Base-by-base conservation (phyloP, 352 stramenopile species). In the Phytophthora cactorum region DNA sequence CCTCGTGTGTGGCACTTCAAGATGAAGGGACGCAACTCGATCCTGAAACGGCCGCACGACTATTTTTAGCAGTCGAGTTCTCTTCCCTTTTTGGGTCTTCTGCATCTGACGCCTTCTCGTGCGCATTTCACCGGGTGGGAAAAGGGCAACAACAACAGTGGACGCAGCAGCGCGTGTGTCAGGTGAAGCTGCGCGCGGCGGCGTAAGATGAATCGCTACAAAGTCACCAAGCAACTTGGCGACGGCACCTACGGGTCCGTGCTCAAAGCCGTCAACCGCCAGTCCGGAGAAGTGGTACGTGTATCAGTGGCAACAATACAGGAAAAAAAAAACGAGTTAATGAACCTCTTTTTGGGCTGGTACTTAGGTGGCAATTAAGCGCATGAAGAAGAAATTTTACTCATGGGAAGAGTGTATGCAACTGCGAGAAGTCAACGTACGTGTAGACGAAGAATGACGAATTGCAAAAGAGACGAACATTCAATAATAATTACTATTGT, bases 381-480 rank as follows among this genome's bases (percentile, higher is more conserved):
- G 97, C 69, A 98, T 99, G 92, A 98, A 99, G 78, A 98, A 98
- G 81, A 98, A 98, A 64, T 98, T 98, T 77, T 97, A 96, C 74
- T 98, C 84, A 54, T 97, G 89, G 88, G 91, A 99, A 72, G 96
- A 99, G 63, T 98, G 95, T 78, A 98, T 98, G 79, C 84, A 98
- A 49, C 81, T 99, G 14, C 90, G 97, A 36, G 98, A 99, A 88
- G 93, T 99, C 31, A 98, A 98, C 55, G 87, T 96, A 77, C 54
- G 84, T 83, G 31, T 25, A 27, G 39, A 56, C 22, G 32, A 17
- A 27, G 36, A 27, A 56, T 29, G 32, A 17, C n/a, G 36, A 27
- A 29, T 29, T 54, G 14, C 22, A 41, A 44, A 31, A 47, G 56
- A 50, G 12, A 63, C 4, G 25, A 34, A 12, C 2, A 15, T 43